Evolutionary conservation across 345 rosid genomes (phyloP), one percentile per base, ranked within the genome.

Genomic region (Noccaea bulbosa): DNA sequence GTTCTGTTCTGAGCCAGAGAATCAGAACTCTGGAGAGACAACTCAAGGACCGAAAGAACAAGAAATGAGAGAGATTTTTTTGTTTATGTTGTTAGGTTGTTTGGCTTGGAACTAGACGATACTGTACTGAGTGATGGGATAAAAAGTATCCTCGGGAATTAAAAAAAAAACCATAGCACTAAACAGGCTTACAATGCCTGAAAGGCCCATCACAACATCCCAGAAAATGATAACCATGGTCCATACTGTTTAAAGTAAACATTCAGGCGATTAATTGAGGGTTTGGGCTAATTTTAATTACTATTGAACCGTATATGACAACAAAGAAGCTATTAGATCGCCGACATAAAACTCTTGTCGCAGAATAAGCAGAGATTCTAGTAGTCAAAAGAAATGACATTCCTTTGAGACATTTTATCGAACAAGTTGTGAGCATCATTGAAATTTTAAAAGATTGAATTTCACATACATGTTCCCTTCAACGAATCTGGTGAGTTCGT

Each of bases 371-470:
- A 32, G 90, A 79, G 27, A 89, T 85, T 71, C 87, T 66, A 0
- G 92, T 85, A 12, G 96, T 89, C 96, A 92, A 89, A 89, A 44
- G 95, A 81, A 69, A 78, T 59, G 73, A 78, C 79, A 37, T 76
- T 70, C 50, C 80, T 72, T 2, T 73, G 44, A 62, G 79, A 69
- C 77, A 81, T 72, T 79, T 67, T 20, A 3, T 78, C 82, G 59
- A 79, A 76, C 82, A 76, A 9, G 6, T 32, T 35, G 74, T 73
- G 74, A 6, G 87, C 89, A 0, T 77, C 81, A 7, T 56, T 71
- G 1, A 20, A 20, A 20, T 20, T 20, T 20, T 63, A 85, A 62
- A 44, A 87, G 69, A 58, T 74, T 44, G 62, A 85, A 82, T 20
- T 86, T 89, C 0, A 80, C 96, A n/a, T 76, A 84, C 86, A 89